phyloP scores from a whole-genome alignment of 495 filamentous ascomycete genomes.

The Aspergillus heteromorphus region DNA sequence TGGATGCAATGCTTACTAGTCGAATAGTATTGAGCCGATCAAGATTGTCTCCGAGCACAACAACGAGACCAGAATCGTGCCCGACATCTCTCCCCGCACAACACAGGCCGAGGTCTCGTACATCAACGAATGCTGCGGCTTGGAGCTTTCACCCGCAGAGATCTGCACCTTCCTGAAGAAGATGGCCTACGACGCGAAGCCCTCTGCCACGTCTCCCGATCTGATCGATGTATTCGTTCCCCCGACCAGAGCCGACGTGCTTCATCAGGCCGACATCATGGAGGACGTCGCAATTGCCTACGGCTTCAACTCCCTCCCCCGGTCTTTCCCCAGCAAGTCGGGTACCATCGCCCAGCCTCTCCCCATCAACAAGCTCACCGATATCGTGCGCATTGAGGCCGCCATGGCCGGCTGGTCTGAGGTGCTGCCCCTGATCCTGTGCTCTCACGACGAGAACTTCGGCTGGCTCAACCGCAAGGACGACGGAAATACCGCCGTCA shows the following conservation, averaged over 20 bases:
- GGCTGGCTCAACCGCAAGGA: conserved; percentile 89
- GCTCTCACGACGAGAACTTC: conserved; percentile 98
- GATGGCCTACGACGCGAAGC: conserved; percentile 78
- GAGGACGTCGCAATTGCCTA: conserved; percentile 95
- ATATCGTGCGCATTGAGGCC: conserved; percentile 85
- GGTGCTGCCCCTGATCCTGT: conserved; percentile 93
- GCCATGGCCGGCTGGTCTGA: conserved; percentile 96
- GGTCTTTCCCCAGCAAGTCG: conserved; percentile 73
- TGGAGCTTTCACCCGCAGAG: conserved; percentile 62
- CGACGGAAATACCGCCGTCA: conserved; percentile 78
- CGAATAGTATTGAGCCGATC: conserved; percentile 70
- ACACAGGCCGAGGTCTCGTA: conserved; percentile 84
- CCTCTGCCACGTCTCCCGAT: conserved; percentile 57
- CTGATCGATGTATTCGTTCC: conserved; percentile 77
- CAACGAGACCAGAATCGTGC: conserved; percentile 68
- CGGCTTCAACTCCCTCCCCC: conserved; percentile 91
- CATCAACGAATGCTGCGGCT: conserved; percentile 85
- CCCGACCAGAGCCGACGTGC: conserved; percentile 84
- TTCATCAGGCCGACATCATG: conserved; percentile 98
- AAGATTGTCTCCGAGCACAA: conserved; percentile 91
- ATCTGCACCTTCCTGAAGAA: conserved; percentile 73
- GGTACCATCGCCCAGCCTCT: conserved; percentile 83
- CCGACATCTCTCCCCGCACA: conserved; percentile 67
- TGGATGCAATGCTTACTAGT: background rate
- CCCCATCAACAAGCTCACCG: conserved; percentile 85